Evolutionary conservation across 2,329 filamentous ascomycete genomes (phyloP).

Genomic region (Knoxdaviesia capensis): DNA sequence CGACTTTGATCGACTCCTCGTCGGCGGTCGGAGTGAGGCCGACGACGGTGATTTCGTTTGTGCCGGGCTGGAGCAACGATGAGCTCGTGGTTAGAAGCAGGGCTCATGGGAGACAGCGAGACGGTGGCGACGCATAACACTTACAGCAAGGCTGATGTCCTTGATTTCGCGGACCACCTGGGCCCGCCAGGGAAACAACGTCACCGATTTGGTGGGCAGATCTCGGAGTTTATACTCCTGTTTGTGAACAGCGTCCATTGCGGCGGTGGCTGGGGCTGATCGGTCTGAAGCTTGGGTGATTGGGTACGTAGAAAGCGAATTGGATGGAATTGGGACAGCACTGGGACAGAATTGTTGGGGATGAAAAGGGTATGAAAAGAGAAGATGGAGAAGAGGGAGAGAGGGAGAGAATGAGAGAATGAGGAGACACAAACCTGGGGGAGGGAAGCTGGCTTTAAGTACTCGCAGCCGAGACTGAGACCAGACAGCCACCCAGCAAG

Average conservation of each 20-base stretch:
- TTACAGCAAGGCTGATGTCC: conserved; percentile 25
- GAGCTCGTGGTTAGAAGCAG: conserved; percentile 30
- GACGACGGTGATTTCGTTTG: conserved; percentile 35
- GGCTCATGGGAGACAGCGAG: conserved; percentile 4
- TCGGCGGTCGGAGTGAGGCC: conserved; percentile 35
- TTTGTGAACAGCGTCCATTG: background rate
- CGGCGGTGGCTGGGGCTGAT: no score
- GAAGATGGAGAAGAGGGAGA: no score
- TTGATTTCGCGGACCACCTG: conserved; percentile 40
- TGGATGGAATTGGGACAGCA: no score
- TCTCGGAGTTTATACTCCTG: conserved; percentile 32
- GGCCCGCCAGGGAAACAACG: conserved; percentile 39
- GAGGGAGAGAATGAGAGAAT: no score
- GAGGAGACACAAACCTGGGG: no score
- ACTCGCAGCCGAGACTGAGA: no score
- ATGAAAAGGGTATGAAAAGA: no score
- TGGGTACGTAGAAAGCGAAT: no score
- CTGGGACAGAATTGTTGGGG: no score
- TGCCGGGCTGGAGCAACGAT: conserved; percentile 32
- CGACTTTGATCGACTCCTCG: conserved; percentile 38
- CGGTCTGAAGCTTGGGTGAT: no score
- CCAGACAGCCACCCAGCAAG: no score
- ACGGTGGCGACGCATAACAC: background rate
- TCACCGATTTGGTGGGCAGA: conserved; percentile 38
- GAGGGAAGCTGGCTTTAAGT: no score